Conservation (phyloP, 2,329 filamentous ascomycete genomes). For the Claviceps cyperi region DNA sequence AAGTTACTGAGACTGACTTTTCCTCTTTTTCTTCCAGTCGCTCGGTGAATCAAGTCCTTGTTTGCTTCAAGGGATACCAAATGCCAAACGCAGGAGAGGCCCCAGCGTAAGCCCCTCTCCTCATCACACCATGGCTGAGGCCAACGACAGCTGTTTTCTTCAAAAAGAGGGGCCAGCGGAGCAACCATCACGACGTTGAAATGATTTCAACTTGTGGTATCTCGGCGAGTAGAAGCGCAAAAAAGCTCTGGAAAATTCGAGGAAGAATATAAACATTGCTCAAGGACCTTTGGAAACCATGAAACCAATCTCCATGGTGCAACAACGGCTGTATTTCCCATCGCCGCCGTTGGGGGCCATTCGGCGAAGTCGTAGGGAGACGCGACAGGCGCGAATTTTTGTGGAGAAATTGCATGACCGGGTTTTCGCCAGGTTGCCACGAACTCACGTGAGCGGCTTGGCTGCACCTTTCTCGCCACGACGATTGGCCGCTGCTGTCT, state of each 20-base stretch:
- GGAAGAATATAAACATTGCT: rapidly evolving
- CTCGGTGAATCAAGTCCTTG: neutral
- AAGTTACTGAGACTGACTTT: neutral
- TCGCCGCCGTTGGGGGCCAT: slow-evolving; percentile 19
- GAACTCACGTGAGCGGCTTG: slow-evolving; percentile 27
- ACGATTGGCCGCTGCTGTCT: neutral
- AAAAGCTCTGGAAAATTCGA: slow-evolving; percentile 13
- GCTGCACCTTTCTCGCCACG: neutral
- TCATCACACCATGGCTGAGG: slow-evolving; percentile 5
- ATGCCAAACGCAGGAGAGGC: neutral
- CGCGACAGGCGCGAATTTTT: slow-evolving; percentile 28
- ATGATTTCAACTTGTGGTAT: slow-evolving; percentile 5
- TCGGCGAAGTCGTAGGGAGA: slow-evolving; percentile 26
- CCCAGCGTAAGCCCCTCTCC: neutral
- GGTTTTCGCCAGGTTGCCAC: slow-evolving; percentile 25
- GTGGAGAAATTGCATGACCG: slow-evolving; percentile 18
- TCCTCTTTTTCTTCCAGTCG: neutral
- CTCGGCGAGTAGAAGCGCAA: slow-evolving; percentile 10
- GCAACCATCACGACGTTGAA: slow-evolving; percentile 7
- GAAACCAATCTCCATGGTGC: slow-evolving; percentile 15
- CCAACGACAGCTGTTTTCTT: slow-evolving; percentile 8
- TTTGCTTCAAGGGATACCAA: slow-evolving; percentile 1
- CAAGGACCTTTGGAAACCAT: slow-evolving; percentile 7
- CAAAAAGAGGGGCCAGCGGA: slow-evolving; percentile 11
- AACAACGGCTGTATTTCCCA: slow-evolving; percentile 5